phyloP scores from a whole-genome alignment of 768 basidiomycete species.

The Russula vinacea region DNA sequence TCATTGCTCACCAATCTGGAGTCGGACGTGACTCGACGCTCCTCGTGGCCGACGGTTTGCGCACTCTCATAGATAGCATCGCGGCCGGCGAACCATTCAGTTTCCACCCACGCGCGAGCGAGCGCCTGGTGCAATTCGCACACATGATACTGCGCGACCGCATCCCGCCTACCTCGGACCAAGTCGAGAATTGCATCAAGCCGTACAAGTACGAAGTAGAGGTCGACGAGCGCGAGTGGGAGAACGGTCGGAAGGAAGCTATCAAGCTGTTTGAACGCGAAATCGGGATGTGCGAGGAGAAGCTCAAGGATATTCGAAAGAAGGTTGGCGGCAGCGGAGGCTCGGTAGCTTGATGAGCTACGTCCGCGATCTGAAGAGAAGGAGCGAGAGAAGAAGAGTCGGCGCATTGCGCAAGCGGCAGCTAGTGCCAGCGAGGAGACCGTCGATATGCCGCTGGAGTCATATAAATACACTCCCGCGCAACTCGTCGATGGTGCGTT shows the following conservation, averaged over 20 bases:
- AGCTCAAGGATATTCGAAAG: conserved; percentile 80
- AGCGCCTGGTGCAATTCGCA: conserved; percentile 87
- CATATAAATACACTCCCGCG: conserved; percentile 87
- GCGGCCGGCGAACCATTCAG: conserved; percentile 87
- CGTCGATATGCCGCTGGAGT: conserved; percentile 44
- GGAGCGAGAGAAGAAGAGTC: conserved; percentile 61
- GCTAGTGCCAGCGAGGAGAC: conserved; percentile 36
- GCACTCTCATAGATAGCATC: conserved; percentile 86
- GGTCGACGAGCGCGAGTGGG: conserved; percentile 92
- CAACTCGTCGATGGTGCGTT: conserved; percentile 86
- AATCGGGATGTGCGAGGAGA: conserved; percentile 76
- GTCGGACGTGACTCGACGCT: conserved; percentile 92
- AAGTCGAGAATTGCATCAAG: conserved; percentile 99
- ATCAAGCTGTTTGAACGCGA: conserved; percentile 84
- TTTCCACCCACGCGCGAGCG: conserved; percentile 83
- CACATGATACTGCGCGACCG: conserved; percentile 92
- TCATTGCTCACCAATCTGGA: conserved; percentile 94
- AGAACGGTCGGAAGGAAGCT: conserved; percentile 69
- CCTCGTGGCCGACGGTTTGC: conserved; percentile 90
- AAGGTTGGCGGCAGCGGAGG: conserved; percentile 86
- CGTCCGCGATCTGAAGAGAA: conserved; percentile 79
- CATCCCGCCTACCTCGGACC: conserved; percentile 92
- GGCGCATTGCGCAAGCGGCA: conserved; percentile 42
- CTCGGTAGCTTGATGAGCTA: conserved; percentile 73
- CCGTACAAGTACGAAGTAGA: conserved; percentile 99